A percentile compares a stretch with the other conserved stretches of the same genome.
Conservation (phyloP, 768 basidiomycete species). For the Suillus subluteus region DNA sequence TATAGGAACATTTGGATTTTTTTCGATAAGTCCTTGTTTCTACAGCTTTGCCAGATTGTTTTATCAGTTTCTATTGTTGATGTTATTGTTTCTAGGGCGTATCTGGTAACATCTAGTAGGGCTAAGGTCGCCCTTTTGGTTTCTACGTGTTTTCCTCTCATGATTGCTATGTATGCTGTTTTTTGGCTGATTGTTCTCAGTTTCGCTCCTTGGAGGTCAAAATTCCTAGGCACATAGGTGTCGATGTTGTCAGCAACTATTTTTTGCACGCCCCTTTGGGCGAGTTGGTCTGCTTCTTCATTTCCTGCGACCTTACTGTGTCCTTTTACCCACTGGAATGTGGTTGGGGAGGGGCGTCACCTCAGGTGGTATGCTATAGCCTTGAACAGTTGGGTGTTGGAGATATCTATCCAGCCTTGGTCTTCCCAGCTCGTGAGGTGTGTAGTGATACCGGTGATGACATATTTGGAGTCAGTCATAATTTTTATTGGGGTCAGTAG, state of each 20-base stretch:
- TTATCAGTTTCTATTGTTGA: not conserved
- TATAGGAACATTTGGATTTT: not conserved
- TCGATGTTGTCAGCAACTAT: fast-evolving
- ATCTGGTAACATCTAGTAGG: slow-evolving; percentile 10
- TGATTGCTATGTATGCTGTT: slow-evolving; percentile 19
- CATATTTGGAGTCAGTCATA: not conserved
- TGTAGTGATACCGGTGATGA: fast-evolving
- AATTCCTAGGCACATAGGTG: not conserved
- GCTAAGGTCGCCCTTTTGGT: slow-evolving; percentile 4
- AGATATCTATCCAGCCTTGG: too few species aligned
- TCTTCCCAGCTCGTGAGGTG: not conserved
- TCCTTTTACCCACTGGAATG: not conserved
- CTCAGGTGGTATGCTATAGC: not conserved
- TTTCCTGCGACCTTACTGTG: not conserved
- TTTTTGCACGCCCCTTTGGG: slow-evolving; percentile 15
- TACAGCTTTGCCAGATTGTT: not conserved
- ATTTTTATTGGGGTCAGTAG: not conserved
- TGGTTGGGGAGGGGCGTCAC: not conserved
- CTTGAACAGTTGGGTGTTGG: not conserved
- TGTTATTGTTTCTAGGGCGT: slow-evolving; percentile 6
- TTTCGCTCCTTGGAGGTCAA: slow-evolving; percentile 20
- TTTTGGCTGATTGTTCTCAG: slow-evolving; percentile 21
- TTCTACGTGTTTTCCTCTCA: not conserved
- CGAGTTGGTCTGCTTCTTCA: slow-evolving; percentile 9
- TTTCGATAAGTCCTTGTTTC: not conserved